These are phyloP conservation scores for Fraxinus ornus DNA, from an alignment of 305 asterid species.

Conservation along the genomic window DNA sequence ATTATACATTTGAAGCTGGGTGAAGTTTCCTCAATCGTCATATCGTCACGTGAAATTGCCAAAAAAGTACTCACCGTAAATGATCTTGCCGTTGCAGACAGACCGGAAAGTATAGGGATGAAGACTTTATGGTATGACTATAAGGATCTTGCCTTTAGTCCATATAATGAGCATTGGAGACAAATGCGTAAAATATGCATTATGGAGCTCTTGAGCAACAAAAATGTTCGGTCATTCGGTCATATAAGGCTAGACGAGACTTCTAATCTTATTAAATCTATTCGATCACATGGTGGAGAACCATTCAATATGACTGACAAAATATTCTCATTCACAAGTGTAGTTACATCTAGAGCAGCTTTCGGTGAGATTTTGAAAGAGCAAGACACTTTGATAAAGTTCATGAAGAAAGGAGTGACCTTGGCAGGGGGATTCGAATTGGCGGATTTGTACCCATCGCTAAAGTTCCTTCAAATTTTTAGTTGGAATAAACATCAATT, in stretches of 20 bases:
- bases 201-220: background rate
- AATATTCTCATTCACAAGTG: background rate
- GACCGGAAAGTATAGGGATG: background rate
- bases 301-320: background rate
- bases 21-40: background rate
- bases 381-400: background rate
- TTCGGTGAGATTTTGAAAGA: slow-evolving; percentile 14
- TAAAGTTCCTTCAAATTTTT: slow-evolving; percentile 9
- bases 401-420: background rate
- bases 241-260: slow-evolving; percentile 13
- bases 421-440: slow-evolving; percentile 21
- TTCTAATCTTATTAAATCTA: background rate
- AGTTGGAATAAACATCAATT: slow-evolving; percentile 19
- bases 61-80: slow-evolving; percentile 22
- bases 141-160: background rate
- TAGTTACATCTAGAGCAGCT: slow-evolving; percentile 16
- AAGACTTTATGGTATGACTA: background rate
- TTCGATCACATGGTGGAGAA: background rate
- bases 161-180: background rate
- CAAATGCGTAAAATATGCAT: background rate
- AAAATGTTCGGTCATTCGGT: slow-evolving; percentile 12
- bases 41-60: slow-evolving; percentile 22
- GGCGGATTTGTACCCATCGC: background rate
- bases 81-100: background rate
- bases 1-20: slow-evolving; percentile 3